Evolutionary conservation across 305 asterid genomes (phyloP), one percentile per base, ranked within the genome.

Genomic region (Fraxinus dipetala): DNA sequence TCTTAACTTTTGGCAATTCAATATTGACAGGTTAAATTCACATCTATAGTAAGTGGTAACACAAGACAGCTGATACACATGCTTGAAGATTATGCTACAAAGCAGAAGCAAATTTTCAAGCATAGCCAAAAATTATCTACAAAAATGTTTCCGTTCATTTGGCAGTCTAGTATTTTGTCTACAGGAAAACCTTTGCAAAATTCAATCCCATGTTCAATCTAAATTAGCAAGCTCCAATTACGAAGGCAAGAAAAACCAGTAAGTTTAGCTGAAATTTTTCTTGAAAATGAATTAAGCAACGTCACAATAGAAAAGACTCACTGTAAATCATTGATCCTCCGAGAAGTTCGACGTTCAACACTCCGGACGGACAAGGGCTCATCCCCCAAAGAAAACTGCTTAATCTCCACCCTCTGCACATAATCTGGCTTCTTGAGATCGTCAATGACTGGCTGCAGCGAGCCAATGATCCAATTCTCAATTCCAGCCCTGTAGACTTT

Each of bases 351-450:
- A 11, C 98, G 91, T 78, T 95, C 98, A 0, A 95, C 98, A 26
- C 96, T 95, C 90, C 98, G 87, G 65, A 95, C 98, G 0, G 98
- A 95, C 86, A 95, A 88, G 5, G 98, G 98, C 86, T 95, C 98
- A 20, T 92, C 97, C 76, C 98, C 98, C 43, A 95, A 77, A 0
- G 98, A 93, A 83, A 95, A 95, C 87, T 95, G 98, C 89, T 95
- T 93, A 80, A 95, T 92, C 90, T 90, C 98, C 77, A 95, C 98
- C 91, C 97, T 92, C 90, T 90, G 82, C 75, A 95, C 98, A 83
- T 95, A 95, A 88, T 95, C 98, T 26, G 98, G 98, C 86, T 95
- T 95, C 91, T 89, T 88, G 35, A 95, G 90, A 88, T 95, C 82
- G 86, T 95, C 98, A 86, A 95, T 95, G 59, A 95, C 98, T 73